Evolutionary conservation across 2,329 filamentous ascomycete genomes (phyloP).

Genomic region (Eutypa lata): DNA sequence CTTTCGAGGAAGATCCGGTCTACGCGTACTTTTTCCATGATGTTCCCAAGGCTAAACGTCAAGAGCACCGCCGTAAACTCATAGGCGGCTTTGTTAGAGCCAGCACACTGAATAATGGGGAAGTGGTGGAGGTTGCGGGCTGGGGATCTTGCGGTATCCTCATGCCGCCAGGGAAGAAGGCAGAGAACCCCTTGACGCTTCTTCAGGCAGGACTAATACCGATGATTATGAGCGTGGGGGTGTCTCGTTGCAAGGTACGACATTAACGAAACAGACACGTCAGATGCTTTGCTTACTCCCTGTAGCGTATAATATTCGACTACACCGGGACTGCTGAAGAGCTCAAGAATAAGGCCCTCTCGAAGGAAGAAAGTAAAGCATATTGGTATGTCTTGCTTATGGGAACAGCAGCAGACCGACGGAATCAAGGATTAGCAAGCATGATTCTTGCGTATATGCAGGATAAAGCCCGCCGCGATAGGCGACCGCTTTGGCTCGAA

Average conservation of each 20-base stretch:
- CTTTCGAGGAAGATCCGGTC: conserved; percentile 9
- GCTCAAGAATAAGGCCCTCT: conserved; percentile 8
- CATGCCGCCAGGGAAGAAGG: conserved; percentile 6
- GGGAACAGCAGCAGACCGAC: conserved; percentile 5
- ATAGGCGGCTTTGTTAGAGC: conserved; percentile 5
- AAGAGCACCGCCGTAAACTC: neutral
- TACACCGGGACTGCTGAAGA: conserved; percentile 3
- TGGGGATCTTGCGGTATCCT: conserved; percentile 9
- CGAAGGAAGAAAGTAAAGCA: conserved; percentile 3
- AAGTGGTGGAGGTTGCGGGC: conserved; percentile 5
- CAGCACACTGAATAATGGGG: conserved; percentile 3
- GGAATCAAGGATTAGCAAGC: conserved; percentile 9
- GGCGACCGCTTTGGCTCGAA: conserved; percentile 11
- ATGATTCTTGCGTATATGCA: conserved; percentile 7
- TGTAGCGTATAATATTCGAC: conserved; percentile 1
- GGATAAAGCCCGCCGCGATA: conserved; percentile 1
- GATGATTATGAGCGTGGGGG: neutral
- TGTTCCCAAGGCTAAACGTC: conserved; percentile 4
- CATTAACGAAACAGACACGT: neutral
- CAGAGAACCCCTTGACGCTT: conserved; percentile 2
- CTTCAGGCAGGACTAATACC: conserved; percentile 2
- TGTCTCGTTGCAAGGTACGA: conserved; percentile 1
- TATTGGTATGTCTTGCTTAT: conserved; percentile 11
- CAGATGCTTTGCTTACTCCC: neutral
- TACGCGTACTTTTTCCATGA: conserved; percentile 10